phyloP scores from a whole-genome alignment of 176 grass and related monocot species.

The maize (Zea mays) region Zm-B73-REFERENCE-NAM-5.0 NC_050100.1:70482501-70483000 shows the following conservation, averaged over 20 bases:
- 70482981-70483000: conserved; percentile 27
- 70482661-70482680: neutral
- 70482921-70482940: conserved; percentile 1
- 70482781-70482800: conserved; percentile 15
- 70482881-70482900: conserved; percentile 18
- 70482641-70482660: neutral
- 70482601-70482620: neutral
- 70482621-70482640: neutral
- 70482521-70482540: neutral
- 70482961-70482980: conserved; percentile 10
- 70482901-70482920: conserved; percentile 21
- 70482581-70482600: neutral
- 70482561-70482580: conserved; percentile 12
- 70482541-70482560: neutral
- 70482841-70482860: conserved; percentile 17
- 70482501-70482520: neutral
- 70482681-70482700: conserved; percentile 4
- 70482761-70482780: neutral
- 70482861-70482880: conserved; percentile 20
- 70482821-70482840: conserved; percentile 5
- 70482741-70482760: conserved; percentile 12
- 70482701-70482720: conserved; percentile 19
- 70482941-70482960: conserved; percentile 43
- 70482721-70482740: neutral
- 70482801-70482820: conserved; percentile 11